Evolutionary conservation across 106 monocot species (phyloP).

Genomic region (Phalaenopsis equestris): DNA sequence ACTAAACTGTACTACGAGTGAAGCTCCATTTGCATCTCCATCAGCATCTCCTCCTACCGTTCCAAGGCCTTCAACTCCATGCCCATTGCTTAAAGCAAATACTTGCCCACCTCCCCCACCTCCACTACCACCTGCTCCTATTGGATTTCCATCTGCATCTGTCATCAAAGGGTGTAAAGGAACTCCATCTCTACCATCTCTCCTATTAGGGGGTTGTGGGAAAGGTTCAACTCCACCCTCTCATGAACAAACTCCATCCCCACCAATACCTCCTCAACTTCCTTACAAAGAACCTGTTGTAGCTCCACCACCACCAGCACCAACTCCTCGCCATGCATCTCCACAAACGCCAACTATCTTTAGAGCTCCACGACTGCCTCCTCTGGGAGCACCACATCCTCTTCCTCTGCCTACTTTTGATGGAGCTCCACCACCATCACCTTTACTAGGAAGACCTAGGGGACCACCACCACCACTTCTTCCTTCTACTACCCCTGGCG

Average conservation of each 20-base stretch:
- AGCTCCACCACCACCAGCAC: conserved; percentile 2
- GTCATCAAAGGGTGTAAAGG: neutral
- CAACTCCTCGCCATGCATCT: neutral
- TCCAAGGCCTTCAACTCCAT: neutral
- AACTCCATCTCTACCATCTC: neutral
- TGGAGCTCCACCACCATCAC: neutral
- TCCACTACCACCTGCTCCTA: neutral
- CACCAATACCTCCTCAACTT: neutral
- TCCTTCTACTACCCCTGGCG: neutral
- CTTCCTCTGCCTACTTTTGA: neutral
- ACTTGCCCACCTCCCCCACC: neutral
- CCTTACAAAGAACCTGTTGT: neutral
- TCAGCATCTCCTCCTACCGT: neutral
- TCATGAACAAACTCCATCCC: neutral
- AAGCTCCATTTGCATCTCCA: too few relatives aligned
- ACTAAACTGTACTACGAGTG: too few relatives aligned
- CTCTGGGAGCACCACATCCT: conserved; percentile 11
- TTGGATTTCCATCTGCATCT: neutral
- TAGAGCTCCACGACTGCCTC: conserved; percentile 6
- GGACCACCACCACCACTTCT: conserved; percentile 2
- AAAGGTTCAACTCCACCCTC: neutral
- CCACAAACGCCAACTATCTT: neutral
- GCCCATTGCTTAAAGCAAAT: neutral
- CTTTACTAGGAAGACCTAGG: neutral
- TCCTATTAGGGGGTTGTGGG: neutral